Evolutionary conservation across 2,329 filamentous ascomycete species (phyloP).

Genomic region (Alternaria gansuensis): DNA sequence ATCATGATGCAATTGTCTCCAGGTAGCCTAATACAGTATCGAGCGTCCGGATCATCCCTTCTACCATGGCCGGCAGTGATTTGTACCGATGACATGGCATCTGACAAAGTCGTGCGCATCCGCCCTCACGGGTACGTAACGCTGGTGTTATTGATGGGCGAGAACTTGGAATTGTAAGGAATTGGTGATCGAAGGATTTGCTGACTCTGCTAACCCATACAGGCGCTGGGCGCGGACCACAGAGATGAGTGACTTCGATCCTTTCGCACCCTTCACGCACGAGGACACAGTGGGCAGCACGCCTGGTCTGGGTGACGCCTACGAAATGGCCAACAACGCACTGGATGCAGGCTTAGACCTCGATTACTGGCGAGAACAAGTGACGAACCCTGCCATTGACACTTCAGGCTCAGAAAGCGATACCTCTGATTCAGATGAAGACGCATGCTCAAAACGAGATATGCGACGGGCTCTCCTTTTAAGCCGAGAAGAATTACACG

Average conservation of each 20-base stretch:
- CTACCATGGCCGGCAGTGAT: slow-evolving; percentile 34
- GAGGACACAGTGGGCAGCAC: slow-evolving; percentile 1
- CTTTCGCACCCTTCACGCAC: slow-evolving; percentile 7
- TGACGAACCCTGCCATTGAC: background rate
- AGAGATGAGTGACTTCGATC: slow-evolving; percentile 30
- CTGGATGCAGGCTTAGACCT: slow-evolving; percentile 13
- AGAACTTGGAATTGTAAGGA: slow-evolving; percentile 26
- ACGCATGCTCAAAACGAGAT: slow-evolving; percentile 6
- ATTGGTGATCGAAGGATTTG: background rate
- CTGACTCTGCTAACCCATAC: background rate
- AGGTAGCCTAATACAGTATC: slow-evolving; percentile 28
- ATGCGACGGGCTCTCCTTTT: slow-evolving; percentile 5
- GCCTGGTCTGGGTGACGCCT: slow-evolving; percentile 26
- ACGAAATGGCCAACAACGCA: slow-evolving; percentile 9
- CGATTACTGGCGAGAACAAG: slow-evolving; percentile 24
- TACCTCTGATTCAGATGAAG: slow-evolving; percentile 3
- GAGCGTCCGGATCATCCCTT: background rate
- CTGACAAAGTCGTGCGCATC: slow-evolving; percentile 11
- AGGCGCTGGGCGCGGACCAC: slow-evolving; percentile 34
- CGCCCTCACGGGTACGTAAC: slow-evolving; percentile 26
- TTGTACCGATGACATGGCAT: slow-evolving; percentile 32
- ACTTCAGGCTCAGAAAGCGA: slow-evolving; percentile 2
- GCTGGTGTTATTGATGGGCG: slow-evolving; percentile 28
- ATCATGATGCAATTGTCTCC: background rate
- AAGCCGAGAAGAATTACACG: slow-evolving; percentile 1